phyloP scores from a whole-genome alignment of 2,329 filamentous ascomycete species.

The Fusarium virguliforme region DNA sequence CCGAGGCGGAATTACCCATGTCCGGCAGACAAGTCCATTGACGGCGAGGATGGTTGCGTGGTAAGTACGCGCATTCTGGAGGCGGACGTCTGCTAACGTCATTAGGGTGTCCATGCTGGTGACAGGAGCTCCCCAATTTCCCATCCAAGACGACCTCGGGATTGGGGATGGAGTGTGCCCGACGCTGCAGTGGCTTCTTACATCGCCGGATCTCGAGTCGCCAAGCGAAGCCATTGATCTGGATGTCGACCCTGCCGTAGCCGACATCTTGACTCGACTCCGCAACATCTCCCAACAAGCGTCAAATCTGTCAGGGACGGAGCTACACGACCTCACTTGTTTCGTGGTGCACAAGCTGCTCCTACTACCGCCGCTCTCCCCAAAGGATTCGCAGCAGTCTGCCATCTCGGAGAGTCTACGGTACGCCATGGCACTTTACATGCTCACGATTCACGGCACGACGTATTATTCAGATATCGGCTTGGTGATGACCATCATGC shows the following conservation, averaged over 20 bases:
- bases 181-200: conserved; percentile 65
- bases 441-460: conserved; percentile 69
- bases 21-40: conserved; percentile 66
- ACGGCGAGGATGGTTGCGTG: conserved; percentile 71
- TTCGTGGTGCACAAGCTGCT: conserved; percentile 69
- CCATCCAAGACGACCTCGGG: conserved; percentile 66
- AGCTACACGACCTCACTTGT: conserved; percentile 70
- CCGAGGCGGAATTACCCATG: conserved; percentile 66
- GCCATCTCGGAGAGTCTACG: conserved; percentile 63
- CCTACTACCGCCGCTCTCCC: conserved; percentile 36
- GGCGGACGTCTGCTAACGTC: background rate
- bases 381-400: conserved; percentile 24
- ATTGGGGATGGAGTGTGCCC: conserved; percentile 66
- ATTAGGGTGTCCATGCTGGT: conserved; percentile 72
- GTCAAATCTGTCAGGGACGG: conserved; percentile 56
- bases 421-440: conserved; percentile 64
- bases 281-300: conserved; percentile 59
- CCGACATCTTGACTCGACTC: conserved; percentile 61
- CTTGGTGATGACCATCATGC: conserved; percentile 57
- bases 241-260: conserved; percentile 56
- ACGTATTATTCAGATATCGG: conserved; percentile 70
- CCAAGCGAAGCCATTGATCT: conserved; percentile 38
- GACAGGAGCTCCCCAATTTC: conserved; percentile 68
- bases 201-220: conserved; percentile 27
- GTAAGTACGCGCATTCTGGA: conserved; percentile 54